phyloP scores from a whole-genome alignment of 805 yeast genomes.

The Candida chauliodis region DNA sequence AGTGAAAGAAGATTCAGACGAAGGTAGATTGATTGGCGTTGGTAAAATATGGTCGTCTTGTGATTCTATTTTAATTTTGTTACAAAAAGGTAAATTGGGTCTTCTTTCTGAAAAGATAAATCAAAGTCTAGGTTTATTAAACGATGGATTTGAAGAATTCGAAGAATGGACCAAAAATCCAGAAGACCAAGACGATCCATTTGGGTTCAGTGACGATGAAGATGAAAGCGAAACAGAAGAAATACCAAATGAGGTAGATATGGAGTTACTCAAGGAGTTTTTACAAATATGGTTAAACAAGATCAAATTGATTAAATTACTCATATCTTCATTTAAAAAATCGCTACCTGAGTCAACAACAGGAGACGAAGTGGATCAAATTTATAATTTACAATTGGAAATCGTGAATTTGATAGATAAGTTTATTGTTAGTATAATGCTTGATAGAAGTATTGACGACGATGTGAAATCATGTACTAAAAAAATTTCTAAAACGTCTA shows the following conservation, averaged over 20 bases:
- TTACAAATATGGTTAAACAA: slow-evolving; percentile 50
- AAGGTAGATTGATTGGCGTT: slow-evolving; percentile 51
- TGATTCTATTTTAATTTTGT: slow-evolving; percentile 41
- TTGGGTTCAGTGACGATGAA: slow-evolving; percentile 41
- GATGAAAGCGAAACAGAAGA: slow-evolving; percentile 24
- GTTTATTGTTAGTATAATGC: slow-evolving; percentile 53
- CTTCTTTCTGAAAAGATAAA: slow-evolving; percentile 46
- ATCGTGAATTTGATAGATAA: slow-evolving; percentile 53
- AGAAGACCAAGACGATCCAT: slow-evolving; percentile 46
- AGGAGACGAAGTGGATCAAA: slow-evolving; percentile 45
- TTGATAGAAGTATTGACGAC: slow-evolving; percentile 41
- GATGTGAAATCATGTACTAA: slow-evolving; percentile 25
- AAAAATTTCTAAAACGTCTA: slow-evolving; percentile 24
- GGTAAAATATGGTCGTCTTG: slow-evolving; percentile 74
- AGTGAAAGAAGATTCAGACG: slow-evolving; percentile 12
- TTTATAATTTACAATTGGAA: slow-evolving; percentile 39
- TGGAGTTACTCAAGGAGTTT: slow-evolving; percentile 31
- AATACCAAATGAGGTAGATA: slow-evolving; percentile 12
- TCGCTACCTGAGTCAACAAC: slow-evolving; percentile 47
- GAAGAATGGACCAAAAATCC: slow-evolving; percentile 70
- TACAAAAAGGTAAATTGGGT: slow-evolving; percentile 51
- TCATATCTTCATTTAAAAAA: slow-evolving; percentile 56
- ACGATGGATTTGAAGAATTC: slow-evolving; percentile 64
- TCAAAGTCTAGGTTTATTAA: slow-evolving; percentile 39
- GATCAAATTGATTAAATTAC: slow-evolving; percentile 52